Base-by-base conservation (phyloP, 768 basidiomycete genomes). In the Collybia mongolica region DNA sequence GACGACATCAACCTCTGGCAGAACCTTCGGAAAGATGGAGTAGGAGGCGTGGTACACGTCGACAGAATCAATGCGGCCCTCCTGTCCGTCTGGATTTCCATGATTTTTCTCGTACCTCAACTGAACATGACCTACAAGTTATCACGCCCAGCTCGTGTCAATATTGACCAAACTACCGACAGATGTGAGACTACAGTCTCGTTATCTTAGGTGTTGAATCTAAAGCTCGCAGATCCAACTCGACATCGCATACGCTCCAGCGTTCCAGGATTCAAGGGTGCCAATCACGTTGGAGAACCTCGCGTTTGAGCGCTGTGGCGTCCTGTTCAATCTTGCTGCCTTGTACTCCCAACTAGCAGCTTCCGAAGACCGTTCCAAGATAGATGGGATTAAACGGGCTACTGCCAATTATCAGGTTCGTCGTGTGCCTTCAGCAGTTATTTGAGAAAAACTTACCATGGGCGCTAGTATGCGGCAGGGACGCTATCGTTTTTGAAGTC, bases 101-200 rank as follows among this genome's bases (percentile, higher is more conserved):
- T 35, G 29, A 24, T 12, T 0, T 11, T 23, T 29, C 2, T 41
- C 18, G 28, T 38, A 18, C 9, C 41, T 42, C 32, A 29, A 42
- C 53, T 58, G 48, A 54, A 56, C 36, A 20, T 18, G 44, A 39
- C 48, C 38, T 54, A 38, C 39, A 8, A 98, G 96, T 39, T 98
- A 98, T 64, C 90, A 97, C 57, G 90, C 93, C 3, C 95, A 96
- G 63, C 81, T 98, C 32, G 74, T 84, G 0, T 93, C 88, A 53
- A 80, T 94, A 26, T 67, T 90, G 54, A 83, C 86, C 11, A 98
- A 98, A 63, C 72, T 98, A 6, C 95, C 96, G 2, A 68, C 77
- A 6, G 84, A 96, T 66, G 95, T 84, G 49, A 61, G 70, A 63
- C 22, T 40, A 20, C 39, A 46, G 35, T 26, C 23, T 28, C 36